Evolutionary conservation across 2,329 filamentous ascomycete genomes (phyloP), one percentile per base, ranked within the genome.

Genomic region (Penicillium sp.): DNA sequence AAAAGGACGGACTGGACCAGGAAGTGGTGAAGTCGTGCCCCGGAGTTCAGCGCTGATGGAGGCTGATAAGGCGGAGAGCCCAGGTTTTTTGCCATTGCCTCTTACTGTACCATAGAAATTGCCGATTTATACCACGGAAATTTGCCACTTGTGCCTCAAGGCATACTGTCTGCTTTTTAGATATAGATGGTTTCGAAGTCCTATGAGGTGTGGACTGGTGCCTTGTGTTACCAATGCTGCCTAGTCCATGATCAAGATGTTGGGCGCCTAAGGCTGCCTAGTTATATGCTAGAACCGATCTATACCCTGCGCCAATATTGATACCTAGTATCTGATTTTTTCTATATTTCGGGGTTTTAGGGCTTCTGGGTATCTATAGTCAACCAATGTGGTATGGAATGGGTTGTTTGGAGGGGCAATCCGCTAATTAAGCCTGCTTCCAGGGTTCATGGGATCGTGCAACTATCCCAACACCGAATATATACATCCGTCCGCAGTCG

Each of bases 31-130:
- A 62, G 61, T 62, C 56, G 61, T 67, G 58, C 52, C 55, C 55
- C 51, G 50, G 29, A 29, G 45, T 43, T 55, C 39, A 45, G 19
- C 35, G 35, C 48, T 49, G 31, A 52, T 50, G 43, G 59, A 61
- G 61, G 62, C 62, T 63, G 62, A 67, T 49, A 67, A 67, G 65
- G 65, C 65, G 65, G 65, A 66, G 65, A 67, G 63, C 52, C 44
- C 54, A 21, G n/a, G 16, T 64, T 65, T 66, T 64, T 66, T 65
- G 63, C 64, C 63, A 54, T 59, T 42, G 43, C 43, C 14, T 27
- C 21, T 9, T 13, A 39, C 46, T 14, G 31, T 19, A 35, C 29
- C n/a, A 13, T 13, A 6, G 13, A 13, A 23, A 23, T 42, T 23
- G n/a, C 19, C 19, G 11, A 42, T 42, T 4, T 42, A 21, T 21